Conservation (phyloP, 148 eudicot species). For the Vaccinium macrocarpon region DNA sequence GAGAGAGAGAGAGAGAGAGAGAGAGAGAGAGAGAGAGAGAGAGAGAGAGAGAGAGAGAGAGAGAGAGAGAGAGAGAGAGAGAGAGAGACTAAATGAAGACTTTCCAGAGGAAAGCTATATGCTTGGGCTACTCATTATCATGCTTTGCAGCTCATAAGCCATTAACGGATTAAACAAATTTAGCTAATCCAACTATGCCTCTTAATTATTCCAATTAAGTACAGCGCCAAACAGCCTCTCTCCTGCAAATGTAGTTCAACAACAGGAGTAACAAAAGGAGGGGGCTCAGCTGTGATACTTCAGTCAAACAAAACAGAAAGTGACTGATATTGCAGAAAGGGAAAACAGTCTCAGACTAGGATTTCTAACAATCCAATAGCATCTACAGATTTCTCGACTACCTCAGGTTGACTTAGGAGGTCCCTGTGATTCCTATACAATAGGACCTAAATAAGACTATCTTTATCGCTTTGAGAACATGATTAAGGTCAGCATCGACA, state of each 20-base stretch:
- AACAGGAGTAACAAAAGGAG: slow-evolving; percentile 12
- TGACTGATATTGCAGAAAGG: background rate
- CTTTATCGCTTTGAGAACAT: slow-evolving; percentile 69
- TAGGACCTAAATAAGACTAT: background rate
- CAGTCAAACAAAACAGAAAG: background rate
- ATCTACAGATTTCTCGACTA: background rate
- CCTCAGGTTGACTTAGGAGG: slow-evolving; percentile 3
- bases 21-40: background rate
- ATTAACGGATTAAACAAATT: slow-evolving; percentile 7
- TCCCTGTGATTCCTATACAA: background rate
- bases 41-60: background rate
- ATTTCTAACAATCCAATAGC: background rate
- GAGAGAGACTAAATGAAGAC: background rate
- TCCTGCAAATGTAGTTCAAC: background rate
- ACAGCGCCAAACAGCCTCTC: background rate
- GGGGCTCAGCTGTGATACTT: background rate
- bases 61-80: background rate
- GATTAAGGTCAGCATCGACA: slow-evolving; percentile 82
- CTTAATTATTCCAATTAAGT: background rate
- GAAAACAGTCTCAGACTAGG: background rate
- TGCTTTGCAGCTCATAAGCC: slow-evolving; percentile 10
- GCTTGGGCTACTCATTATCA: background rate
- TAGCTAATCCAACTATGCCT: background rate
- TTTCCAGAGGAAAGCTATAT: background rate
- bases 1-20: background rate